A percentile compares a stretch with the other conserved stretches of the same genome.
phyloP scores from a whole-genome alignment of 2,329 filamentous ascomycete species.

The Colletotrichum tabaci region DNA sequence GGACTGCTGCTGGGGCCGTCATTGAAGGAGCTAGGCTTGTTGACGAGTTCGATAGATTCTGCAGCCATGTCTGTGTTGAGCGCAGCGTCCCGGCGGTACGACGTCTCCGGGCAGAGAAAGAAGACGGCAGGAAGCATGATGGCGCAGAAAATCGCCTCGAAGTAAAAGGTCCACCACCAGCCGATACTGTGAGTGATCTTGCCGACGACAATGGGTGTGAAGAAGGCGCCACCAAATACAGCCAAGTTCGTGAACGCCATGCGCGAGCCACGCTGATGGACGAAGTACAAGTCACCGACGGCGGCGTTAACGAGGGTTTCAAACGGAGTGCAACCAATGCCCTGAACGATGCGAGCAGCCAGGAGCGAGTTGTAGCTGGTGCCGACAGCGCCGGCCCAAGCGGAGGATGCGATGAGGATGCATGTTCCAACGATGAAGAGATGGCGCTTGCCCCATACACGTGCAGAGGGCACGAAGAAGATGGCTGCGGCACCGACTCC shows the following conservation, averaged over 20 bases:
- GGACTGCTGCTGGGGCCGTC: neutral
- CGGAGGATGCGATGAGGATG: slow-evolving; percentile 80
- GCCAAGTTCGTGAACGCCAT: slow-evolving; percentile 84
- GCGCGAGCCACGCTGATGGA: slow-evolving; percentile 85
- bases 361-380: slow-evolving; percentile 80
- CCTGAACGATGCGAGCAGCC: slow-evolving; percentile 87
- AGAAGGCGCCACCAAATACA: slow-evolving; percentile 70
- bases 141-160: slow-evolving; percentile 87
- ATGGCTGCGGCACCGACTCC: slow-evolving; percentile 87
- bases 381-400: slow-evolving; percentile 82
- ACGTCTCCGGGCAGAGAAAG: slow-evolving; percentile 85
- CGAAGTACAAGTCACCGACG: slow-evolving; percentile 91
- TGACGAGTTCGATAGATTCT: slow-evolving; percentile 47
- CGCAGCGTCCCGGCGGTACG: slow-evolving; percentile 76
- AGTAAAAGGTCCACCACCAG: slow-evolving; percentile 92
- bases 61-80: slow-evolving; percentile 79
- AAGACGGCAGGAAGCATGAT: slow-evolving; percentile 79
- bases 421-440: slow-evolving; percentile 84
- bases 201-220: slow-evolving; percentile 90
- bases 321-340: slow-evolving; percentile 88
- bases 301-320: slow-evolving; percentile 91
- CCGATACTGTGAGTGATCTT: slow-evolving; percentile 83
- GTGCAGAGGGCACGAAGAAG: slow-evolving; percentile 87
- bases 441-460: slow-evolving; percentile 95
- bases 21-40: neutral